Evolutionary conservation across 2,329 filamentous ascomycete species (phyloP), one percentile per base, ranked within the genome.

Genomic region (Microascus cirrosus): DNA sequence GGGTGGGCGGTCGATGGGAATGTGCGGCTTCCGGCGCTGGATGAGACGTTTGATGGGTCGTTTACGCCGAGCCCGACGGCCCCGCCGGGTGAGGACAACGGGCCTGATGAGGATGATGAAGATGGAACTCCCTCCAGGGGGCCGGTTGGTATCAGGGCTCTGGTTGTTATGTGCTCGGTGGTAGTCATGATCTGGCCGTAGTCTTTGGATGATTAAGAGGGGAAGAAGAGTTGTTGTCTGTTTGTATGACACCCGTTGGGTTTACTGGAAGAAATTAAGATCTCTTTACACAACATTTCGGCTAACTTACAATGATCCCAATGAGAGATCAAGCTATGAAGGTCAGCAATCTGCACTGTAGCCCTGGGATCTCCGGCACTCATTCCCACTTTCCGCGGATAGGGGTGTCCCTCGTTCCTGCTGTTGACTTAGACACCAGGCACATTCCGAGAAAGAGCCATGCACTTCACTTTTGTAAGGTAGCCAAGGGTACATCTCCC

Each of bases 1-100:
- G 81, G 82, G 35, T 96, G 90, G 90, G 76, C 83, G 22, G 82
- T 95, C 3, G 74, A 89, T 63, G 85, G 87, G 18, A 82, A 84
- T 62, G 83, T 86, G 2, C 70, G 79, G 13, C 77, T 95, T 25
- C 90, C 91, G 0, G 84, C 81, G 2, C 63, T 94, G 8, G 88
- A 85, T 15, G 77, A 84, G 64, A 75, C 73, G 3, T 65, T 74
- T 50, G 68, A 63, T 13, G 69, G 70, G 8, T 63, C 62, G 0
- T 58, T 58, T 22, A 28, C 34, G 24, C 56, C 56, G 24, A 58
- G 56, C 25, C 56, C 56, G 48, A 58, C 56, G 8, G 56, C 25
- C 13, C 20, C 51, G 12, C 25, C 63, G 13, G 8, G 5, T 45
- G 39, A 15, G 18, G 42, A 42, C 7, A 2, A 34, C 13, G 6